These are phyloP conservation scores for Mycocentrospora acerina DNA, from an alignment of 2,329 filamentous ascomycete genomes.

Conservation along the genomic window DNA sequence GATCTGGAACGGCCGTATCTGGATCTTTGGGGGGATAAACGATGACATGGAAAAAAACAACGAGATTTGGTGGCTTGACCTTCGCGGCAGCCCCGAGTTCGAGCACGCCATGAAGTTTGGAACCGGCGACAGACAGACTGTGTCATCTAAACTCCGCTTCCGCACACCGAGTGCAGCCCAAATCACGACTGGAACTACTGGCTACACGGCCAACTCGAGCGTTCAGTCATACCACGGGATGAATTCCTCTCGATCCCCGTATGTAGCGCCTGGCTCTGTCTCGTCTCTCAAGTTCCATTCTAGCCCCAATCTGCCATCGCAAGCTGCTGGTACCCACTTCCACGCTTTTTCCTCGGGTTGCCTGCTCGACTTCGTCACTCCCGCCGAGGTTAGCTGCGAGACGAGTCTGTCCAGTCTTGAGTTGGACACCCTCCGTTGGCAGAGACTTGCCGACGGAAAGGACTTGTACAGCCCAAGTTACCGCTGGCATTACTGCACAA, in stretches of 20 bases:
- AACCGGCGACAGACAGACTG: slow-evolving; percentile 47
- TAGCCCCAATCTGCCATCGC: slow-evolving; percentile 80
- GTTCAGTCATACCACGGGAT: slow-evolving; percentile 57
- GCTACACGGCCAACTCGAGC: slow-evolving; percentile 73
- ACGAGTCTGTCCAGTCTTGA: slow-evolving; percentile 91
- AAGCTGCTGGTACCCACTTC: slow-evolving; percentile 90
- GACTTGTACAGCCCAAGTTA: slow-evolving; percentile 93
- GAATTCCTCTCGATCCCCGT: slow-evolving; percentile 49
- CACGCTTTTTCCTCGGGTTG: slow-evolving; percentile 93
- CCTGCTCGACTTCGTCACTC: slow-evolving; percentile 90
- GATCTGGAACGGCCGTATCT: slow-evolving; percentile 88
- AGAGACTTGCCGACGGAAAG: slow-evolving; percentile 88
- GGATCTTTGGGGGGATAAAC: slow-evolving; percentile 94
- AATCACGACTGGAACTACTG: slow-evolving; percentile 43
- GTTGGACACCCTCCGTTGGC: slow-evolving; percentile 84
- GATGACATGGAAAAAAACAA: slow-evolving; percentile 97
- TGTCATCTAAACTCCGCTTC: slow-evolving; percentile 35
- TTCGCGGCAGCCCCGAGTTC: slow-evolving; percentile 86
- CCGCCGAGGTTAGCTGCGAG: slow-evolving; percentile 84
- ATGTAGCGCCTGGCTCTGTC: slow-evolving; percentile 74
- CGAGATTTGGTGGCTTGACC: slow-evolving; percentile 95
- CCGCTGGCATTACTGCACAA: slow-evolving; percentile 96
- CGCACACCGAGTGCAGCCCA: slow-evolving; percentile 31
- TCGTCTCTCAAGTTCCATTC: slow-evolving; percentile 88
- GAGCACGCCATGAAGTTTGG: slow-evolving; percentile 66